Evolutionary conservation across 768 basidiomycete genomes (phyloP).

Genomic region (Podaxis sp.): DNA sequence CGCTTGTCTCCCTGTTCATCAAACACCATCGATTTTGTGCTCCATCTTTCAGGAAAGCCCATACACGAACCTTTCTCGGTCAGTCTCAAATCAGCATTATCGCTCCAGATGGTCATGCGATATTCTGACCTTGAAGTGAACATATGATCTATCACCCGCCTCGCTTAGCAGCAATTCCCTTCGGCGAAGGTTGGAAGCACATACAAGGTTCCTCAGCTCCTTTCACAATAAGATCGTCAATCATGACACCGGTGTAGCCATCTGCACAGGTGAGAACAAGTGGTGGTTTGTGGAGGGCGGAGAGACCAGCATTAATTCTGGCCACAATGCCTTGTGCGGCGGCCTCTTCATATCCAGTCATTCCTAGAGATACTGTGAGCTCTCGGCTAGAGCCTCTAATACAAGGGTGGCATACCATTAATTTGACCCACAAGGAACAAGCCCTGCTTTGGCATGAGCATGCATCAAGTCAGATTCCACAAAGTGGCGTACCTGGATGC

Average conservation of each 20-base stretch:
- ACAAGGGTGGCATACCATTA: slow-evolving; percentile 50
- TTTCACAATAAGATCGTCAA: slow-evolving; percentile 86
- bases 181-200: slow-evolving; percentile 23
- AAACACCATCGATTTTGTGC: not conserved
- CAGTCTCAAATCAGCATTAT: slow-evolving; percentile 85
- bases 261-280: slow-evolving; percentile 79
- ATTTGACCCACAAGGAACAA: slow-evolving; percentile 91
- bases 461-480: not conserved
- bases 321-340: slow-evolving; percentile 89
- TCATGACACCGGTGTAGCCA: slow-evolving; percentile 86
- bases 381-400: not conserved
- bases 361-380: slow-evolving; percentile 42
- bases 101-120: slow-evolving; percentile 82
- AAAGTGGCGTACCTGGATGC: slow-evolving; percentile 55
- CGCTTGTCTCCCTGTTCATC: slow-evolving; percentile 35
- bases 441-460: slow-evolving; percentile 42
- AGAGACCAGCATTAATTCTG: slow-evolving; percentile 84
- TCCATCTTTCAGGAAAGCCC: not conserved
- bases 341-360: slow-evolving; percentile 94
- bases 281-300: slow-evolving; percentile 53
- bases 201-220: slow-evolving; percentile 90
- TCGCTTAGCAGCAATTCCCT: slow-evolving; percentile 1
- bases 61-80: slow-evolving; percentile 64
- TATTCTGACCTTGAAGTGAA: slow-evolving; percentile 92
- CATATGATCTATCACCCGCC: slow-evolving; percentile 69